A percentile compares a stretch with the other conserved stretches of the same genome.
These are phyloP conservation scores for Penicillium sp. DNA, from an alignment of 2,329 filamentous ascomycete genomes.

Conservation along the genomic window DNA sequence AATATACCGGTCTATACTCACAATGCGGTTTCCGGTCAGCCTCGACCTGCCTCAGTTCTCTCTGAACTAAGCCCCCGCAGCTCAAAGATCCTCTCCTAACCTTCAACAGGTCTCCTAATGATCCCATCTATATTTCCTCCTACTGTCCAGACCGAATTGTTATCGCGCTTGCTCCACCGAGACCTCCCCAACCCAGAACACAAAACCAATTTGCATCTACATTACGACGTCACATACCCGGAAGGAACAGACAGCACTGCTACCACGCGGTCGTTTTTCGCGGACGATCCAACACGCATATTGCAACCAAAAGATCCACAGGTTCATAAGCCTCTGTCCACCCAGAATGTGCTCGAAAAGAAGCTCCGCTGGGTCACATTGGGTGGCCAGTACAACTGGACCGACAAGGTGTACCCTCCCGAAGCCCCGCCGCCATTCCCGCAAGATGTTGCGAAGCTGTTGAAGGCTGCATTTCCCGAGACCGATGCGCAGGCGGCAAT, in stretches of 20 bases:
- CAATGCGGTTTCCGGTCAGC: slow-evolving; percentile 36
- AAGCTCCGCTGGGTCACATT: slow-evolving; percentile 92
- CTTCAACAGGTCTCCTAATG: slow-evolving; percentile 67
- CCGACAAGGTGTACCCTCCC: slow-evolving; percentile 71
- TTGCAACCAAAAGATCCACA: slow-evolving; percentile 61
- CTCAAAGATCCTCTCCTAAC: slow-evolving; percentile 21
- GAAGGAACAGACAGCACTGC: slow-evolving; percentile 6
- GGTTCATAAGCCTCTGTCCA: slow-evolving; percentile 69
- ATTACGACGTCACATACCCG: slow-evolving; percentile 67
- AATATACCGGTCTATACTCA: slow-evolving; percentile 37
- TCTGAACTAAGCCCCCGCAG: slow-evolving; percentile 7
- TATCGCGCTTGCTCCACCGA: slow-evolving; percentile 70
- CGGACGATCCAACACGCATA: slow-evolving; percentile 43
- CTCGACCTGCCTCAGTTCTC: slow-evolving; percentile 7
- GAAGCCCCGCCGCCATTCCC: slow-evolving; percentile 69
- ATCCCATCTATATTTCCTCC: slow-evolving; percentile 70
- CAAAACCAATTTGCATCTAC: slow-evolving; percentile 84
- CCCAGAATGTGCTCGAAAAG: slow-evolving; percentile 66
- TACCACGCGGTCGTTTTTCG: slow-evolving; percentile 48
- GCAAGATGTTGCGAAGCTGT: slow-evolving; percentile 61
- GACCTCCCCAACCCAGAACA: slow-evolving; percentile 70
- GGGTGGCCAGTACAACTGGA: slow-evolving; percentile 96
- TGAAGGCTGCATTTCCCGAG: slow-evolving; percentile 67
- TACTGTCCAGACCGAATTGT: slow-evolving; percentile 61
- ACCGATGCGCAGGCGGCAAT: slow-evolving; percentile 85